These are phyloP conservation scores for Fusarium sp. DNA, from an alignment of 2,329 filamentous ascomycete genomes.

Conservation along the genomic window DNA sequence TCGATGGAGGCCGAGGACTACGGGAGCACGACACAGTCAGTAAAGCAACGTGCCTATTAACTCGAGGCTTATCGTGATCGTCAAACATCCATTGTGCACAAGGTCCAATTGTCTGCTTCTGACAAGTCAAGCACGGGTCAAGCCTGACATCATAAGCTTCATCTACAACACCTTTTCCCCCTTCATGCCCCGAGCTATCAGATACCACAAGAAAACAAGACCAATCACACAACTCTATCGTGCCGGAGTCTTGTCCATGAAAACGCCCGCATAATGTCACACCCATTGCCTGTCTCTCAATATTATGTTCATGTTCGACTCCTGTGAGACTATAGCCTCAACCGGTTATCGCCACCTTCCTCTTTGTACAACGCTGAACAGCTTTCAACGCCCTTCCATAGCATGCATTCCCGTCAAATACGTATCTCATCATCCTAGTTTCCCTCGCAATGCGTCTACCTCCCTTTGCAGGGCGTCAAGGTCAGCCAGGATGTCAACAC, in stretches of 20 bases:
- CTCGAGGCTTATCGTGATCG: constrained; percentile 22
- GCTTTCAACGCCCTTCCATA: constrained; percentile 11
- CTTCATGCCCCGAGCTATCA: constrained; percentile 26
- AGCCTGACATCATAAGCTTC: constrained; percentile 37
- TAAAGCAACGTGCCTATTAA: constrained; percentile 3
- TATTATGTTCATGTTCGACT: constrained; percentile 27
- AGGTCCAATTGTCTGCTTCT: constrained; percentile 20
- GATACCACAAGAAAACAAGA: constrained; percentile 16
- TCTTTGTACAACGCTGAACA: constrained; percentile 30
- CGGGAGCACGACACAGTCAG: constrained; percentile 12
- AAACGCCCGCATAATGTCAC: constrained; percentile 38
- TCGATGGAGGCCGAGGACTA: constrained; percentile 9
- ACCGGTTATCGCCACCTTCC: constrained; percentile 23
- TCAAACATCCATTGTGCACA: constrained; percentile 19
- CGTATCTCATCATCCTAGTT: constrained; percentile 46
- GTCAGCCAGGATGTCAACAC: constrained; percentile 78
- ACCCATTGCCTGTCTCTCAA: constrained; percentile 20
- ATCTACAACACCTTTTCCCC: constrained; percentile 37
- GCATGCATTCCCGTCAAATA: not conserved
- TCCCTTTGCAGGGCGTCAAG: constrained; percentile 80
- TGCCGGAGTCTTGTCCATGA: constrained; percentile 39
- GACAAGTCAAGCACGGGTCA: constrained; percentile 21
- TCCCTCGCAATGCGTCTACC: constrained; percentile 74
- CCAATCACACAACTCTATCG: constrained; percentile 40
- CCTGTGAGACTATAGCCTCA: constrained; percentile 18